Evolutionary conservation across 1,284 basidiomycete species (phyloP).

Genomic region (Malassezia furfur): DNA sequence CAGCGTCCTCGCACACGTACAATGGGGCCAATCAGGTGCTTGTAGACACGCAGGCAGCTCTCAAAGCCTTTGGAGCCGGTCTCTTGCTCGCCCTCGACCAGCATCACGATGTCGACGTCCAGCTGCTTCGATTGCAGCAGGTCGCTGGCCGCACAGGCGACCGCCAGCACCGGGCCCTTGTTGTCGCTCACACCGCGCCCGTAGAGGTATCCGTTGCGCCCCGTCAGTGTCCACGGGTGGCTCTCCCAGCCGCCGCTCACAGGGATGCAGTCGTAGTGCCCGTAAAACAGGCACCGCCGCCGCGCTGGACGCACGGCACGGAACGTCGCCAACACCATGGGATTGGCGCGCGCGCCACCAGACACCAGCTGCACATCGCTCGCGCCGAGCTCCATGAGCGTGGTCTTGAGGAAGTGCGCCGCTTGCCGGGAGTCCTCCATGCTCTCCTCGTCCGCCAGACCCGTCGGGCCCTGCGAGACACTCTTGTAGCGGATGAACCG

Average conservation of each 20-base stretch:
- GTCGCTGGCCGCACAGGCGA: constrained; percentile 77
- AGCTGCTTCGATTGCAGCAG: constrained; percentile 65
- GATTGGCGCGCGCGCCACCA: constrained; percentile 25
- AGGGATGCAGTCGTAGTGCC: constrained; percentile 42
- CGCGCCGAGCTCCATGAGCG: constrained; percentile 35
- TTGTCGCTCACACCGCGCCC: constrained; percentile 70
- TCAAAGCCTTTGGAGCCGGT: constrained; percentile 76
- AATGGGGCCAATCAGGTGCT: constrained; percentile 48
- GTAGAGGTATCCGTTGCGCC: constrained; percentile 83
- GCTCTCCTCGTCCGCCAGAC: constrained; percentile 52
- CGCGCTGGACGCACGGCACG: constrained; percentile 6
- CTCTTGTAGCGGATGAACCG: constrained; percentile 8
- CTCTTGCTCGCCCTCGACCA: constrained; percentile 95
- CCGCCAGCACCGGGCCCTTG: constrained; percentile 85
- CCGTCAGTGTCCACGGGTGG: constrained; percentile 71
- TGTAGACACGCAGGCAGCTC: constrained; percentile 64
- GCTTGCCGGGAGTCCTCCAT: constrained; percentile 59
- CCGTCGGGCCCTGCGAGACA: constrained; percentile 7
- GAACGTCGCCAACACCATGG: constrained; percentile 41
- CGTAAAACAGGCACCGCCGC: constrained; percentile 36
- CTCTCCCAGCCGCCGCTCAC: constrained; percentile 59
- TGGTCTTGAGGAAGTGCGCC: constrained; percentile 35
- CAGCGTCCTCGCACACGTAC: not conserved
- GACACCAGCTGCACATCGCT: constrained; percentile 31
- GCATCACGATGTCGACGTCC: constrained; percentile 74